Evolutionary conservation across 139 green algal species (phyloP), one percentile per base, ranked within the genome.

Genomic region (Ettlia oleoabundans): DNA sequence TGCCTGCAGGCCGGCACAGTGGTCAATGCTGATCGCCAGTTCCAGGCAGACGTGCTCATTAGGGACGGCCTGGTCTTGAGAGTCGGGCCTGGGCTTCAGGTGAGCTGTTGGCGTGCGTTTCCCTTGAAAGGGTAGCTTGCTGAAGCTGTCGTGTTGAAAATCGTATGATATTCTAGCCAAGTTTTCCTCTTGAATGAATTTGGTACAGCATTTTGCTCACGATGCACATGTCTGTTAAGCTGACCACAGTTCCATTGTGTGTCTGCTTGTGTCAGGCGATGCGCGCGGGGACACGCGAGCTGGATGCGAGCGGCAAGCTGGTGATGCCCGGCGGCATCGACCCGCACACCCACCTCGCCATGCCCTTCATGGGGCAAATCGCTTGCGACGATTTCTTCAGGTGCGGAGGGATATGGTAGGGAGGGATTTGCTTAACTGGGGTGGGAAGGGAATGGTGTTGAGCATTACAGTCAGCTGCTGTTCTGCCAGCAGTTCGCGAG

Each of bases 281-380:
- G 8, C 70, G 70, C 0, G 41, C 61, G 6, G 76, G 71, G 40
- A 75, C 73, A 1, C 83, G 76, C 26, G 79, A 97, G 7, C 87
- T 99, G 4, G 86, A 98, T 89, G 96, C 95, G 1, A 75, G 40
- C 1, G 95, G 93, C 37, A 93, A 89, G 63, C 91, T 90, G 19
- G 95, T 99, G 3, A 96, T 99, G 92, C 96, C 96, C 32, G 96
- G 96, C 0, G 96, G 96, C 69, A 99, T 99, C 32, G 96, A 99
- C 87, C 94, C 96, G 0, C 96, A 99, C 87, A 99, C 96, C 1
- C 96, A 99, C 81, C 82, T 99, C 51, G 91, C 92, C n/a, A 98
- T 98, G 92, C 94, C 94, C 6, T 99, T 98, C 88, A 98, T 98
- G 93, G 95, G 96, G 1, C 85, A 91, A 0, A 87, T 93, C 21